These are phyloP conservation scores for Trametes punicea DNA, from an alignment of 768 basidiomycete species.

Conservation along the genomic window DNA sequence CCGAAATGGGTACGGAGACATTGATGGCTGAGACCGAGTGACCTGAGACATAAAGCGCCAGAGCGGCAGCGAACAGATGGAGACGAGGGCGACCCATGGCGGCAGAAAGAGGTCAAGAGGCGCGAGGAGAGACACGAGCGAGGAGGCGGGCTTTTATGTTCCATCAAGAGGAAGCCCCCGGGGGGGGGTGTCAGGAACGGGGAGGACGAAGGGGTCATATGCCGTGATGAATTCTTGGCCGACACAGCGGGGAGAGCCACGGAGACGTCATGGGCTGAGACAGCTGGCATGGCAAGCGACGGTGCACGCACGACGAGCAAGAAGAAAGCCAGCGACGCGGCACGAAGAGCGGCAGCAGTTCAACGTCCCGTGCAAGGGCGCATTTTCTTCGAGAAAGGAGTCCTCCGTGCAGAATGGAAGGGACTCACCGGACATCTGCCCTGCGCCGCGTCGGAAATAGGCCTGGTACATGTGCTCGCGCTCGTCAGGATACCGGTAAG, in stretches of 20 bases:
- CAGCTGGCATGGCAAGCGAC: conserved; percentile 3
- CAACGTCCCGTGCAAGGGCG: conserved; percentile 1
- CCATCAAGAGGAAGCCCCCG: neutral
- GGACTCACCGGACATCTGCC: neutral
- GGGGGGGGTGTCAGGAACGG: neutral
- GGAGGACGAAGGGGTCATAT: conserved; percentile 1
- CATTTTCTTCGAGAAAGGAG: neutral
- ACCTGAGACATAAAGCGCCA: neutral
- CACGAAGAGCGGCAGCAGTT: neutral
- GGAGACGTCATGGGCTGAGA: neutral
- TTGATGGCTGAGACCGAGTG: conserved; percentile 16
- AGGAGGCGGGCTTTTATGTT: neutral
- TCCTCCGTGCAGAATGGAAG: neutral
- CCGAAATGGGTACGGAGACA: conserved; percentile 40
- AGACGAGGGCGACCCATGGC: neutral
- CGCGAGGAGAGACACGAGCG: neutral
- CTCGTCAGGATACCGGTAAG: neutral
- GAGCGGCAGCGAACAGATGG: neutral
- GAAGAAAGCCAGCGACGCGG: neutral
- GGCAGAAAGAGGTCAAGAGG: neutral
- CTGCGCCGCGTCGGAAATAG: neutral
- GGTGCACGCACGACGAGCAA: neutral
- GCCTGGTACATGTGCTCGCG: neutral
- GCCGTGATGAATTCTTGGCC: neutral
- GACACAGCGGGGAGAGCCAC: neutral